Base-by-base conservation (phyloP, 495 filamentous ascomycete genomes). In the Lineolata rhizophorae region DNA sequence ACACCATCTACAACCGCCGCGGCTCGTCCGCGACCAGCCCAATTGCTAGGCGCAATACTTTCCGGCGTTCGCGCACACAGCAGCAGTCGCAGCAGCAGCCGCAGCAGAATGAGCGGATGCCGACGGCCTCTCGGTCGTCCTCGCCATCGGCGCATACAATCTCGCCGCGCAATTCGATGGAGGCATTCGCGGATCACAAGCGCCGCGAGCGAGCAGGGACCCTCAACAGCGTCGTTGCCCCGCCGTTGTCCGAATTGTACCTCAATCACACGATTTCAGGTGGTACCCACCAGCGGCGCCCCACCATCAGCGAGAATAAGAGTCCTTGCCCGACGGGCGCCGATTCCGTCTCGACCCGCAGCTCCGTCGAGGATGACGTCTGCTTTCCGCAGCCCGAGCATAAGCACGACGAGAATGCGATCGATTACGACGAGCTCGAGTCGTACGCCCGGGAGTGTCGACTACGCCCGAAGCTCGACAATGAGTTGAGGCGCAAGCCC, bases 91-190 rank as follows among this genome's bases (percentile, higher is more conserved):
- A 49, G 16, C 56, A 60, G 22, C 54, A 57, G 26, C 57, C 67
- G 18, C 42, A 54, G 13, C 47, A n/a, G n/a, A n/a, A n/a, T n/a
- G n/a, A n/a, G n/a, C n/a, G n/a, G n/a, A n/a, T n/a, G n/a, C n/a
- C 52, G 26, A 52, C 53, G 21, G 39, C 48, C 19, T 62, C 60
- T 12, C 40, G 65, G 31, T 50, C 54, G 4, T 72, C 67, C 4
- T 75, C 72, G 3, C 51, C 60, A 3, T 67, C 66, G 4, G 69
- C 66, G 21, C 64, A 78, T 17, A 79, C 78, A 2, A 60, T 65
- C 0, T 97, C 90, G 12, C 84, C 83, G 8, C 84, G 87, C 2
- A 95, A 94, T 50, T 97, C 87, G 2, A 87, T 97, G 16, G 85
- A 94, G 51, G 87, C 87, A 11, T 97, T 97, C 51, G 90, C 85